phyloP scores from a whole-genome alignment of 495 filamentous ascomycete species.

The Hyphodiscus hymeniophilus region DNA sequence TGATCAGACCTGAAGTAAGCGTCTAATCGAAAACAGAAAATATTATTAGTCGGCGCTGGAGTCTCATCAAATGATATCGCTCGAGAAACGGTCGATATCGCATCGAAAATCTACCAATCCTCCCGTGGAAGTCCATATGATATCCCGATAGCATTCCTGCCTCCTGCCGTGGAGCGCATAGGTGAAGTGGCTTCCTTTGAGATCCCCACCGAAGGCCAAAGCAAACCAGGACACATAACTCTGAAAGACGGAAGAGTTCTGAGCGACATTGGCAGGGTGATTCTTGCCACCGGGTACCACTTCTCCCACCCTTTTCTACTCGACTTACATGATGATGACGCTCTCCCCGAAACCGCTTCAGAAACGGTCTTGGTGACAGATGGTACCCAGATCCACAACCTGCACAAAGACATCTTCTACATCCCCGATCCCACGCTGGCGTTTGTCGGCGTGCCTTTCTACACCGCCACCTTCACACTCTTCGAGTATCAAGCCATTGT shows the following conservation, averaged over 20 bases:
- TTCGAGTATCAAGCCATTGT: conserved; percentile 35
- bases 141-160: conserved; percentile 40
- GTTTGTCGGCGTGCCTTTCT: conserved; percentile 25
- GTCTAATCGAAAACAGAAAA: conserved; percentile 44
- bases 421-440: conserved; percentile 33
- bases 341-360: conserved; percentile 28
- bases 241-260: conserved; percentile 43
- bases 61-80: conserved; percentile 79
- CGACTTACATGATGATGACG: conserved; percentile 31
- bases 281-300: conserved; percentile 49
- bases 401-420: conserved; percentile 51
- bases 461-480: conserved; percentile 27
- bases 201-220: conserved; percentile 31
- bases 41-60: conserved; percentile 67
- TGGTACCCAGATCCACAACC: conserved; percentile 56
- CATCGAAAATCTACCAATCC: conserved; percentile 35
- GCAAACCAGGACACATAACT: conserved; percentile 27
- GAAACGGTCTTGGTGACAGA: conserved; percentile 51
- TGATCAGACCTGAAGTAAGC: too few species aligned
- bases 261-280: conserved; percentile 41
- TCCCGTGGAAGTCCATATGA: conserved; percentile 35
- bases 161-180: conserved; percentile 39
- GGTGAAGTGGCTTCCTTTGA: conserved; percentile 35
- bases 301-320: conserved; percentile 47
- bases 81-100: conserved; percentile 21